These are phyloP conservation scores for Herpotrichia juniperi DNA, from an alignment of 2,329 filamentous ascomycete species.

Conservation along the genomic window DNA sequence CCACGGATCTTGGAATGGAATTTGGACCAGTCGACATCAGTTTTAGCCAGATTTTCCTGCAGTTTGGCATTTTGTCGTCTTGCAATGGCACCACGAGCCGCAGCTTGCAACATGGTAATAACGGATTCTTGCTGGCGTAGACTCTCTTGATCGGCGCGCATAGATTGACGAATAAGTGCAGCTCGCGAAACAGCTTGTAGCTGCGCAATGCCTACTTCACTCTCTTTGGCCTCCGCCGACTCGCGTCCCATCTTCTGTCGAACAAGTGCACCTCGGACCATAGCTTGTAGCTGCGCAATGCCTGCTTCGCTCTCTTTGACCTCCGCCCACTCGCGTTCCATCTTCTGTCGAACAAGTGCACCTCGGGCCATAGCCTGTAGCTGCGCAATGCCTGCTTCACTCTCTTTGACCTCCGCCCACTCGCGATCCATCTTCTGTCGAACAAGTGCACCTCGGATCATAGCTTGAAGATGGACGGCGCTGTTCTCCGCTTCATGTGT, in stretches of 20 bases:
- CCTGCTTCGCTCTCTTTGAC: conserved; percentile 57
- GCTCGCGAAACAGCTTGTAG: conserved; percentile 52
- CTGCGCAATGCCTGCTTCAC: conserved; percentile 58
- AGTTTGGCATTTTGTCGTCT: conserved; percentile 49
- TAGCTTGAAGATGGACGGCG: conserved; percentile 57
- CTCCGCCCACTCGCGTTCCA: conserved; percentile 49
- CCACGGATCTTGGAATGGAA: conserved; percentile 56
- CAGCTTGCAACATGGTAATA: conserved; percentile 67
- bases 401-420: conserved; percentile 42
- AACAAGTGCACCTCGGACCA: conserved; percentile 69
- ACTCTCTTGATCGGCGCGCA: conserved; percentile 41
- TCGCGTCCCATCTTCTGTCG: conserved; percentile 60
- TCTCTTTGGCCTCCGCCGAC: conserved; percentile 34
- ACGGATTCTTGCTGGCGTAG: conserved; percentile 46
- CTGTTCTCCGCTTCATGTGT: conserved; percentile 68
- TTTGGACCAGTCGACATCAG: conserved; percentile 47
- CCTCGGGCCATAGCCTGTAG: conserved; percentile 64
- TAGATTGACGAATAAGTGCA: conserved; percentile 45
- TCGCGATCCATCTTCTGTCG: conserved; percentile 60
- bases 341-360: conserved; percentile 65
- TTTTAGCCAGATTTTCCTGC: conserved; percentile 49
- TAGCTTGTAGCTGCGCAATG: conserved; percentile 50
- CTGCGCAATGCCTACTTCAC: conserved; percentile 58
- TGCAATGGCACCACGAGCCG: conserved; percentile 59
- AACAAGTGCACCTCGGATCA: conserved; percentile 69